These are phyloP conservation scores for Parsonsia alboflavescens DNA, from an alignment of 257 asterid genomes.

Conservation along the genomic window DNA sequence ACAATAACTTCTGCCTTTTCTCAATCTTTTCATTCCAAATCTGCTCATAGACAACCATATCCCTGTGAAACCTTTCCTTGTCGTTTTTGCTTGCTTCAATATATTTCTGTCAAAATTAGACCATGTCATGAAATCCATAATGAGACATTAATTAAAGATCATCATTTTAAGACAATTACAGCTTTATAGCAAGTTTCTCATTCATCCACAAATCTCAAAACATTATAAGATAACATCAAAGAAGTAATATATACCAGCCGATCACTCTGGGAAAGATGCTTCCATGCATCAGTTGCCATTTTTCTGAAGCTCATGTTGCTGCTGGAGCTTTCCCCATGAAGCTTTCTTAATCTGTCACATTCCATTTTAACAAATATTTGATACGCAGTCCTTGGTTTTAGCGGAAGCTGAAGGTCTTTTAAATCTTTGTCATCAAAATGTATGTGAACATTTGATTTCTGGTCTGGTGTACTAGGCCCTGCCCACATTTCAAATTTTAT, in stretches of 20 bases:
- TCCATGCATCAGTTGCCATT: constrained; percentile 52
- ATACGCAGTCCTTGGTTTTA: constrained; percentile 50
- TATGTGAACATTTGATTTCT: constrained; percentile 19
- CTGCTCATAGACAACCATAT: constrained; percentile 36
- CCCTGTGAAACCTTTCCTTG: constrained; percentile 50
- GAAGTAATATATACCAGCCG: constrained; percentile 38
- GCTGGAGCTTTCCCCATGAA: constrained; percentile 34
- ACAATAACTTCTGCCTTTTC: constrained; percentile 10
- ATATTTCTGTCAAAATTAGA: constrained; percentile 43
- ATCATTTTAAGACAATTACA: background rate
- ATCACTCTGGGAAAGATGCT: constrained; percentile 38
- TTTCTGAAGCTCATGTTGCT: constrained; percentile 31
- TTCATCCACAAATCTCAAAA: background rate
- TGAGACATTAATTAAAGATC: background rate
- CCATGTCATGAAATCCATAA: background rate
- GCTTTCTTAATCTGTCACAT: constrained; percentile 37
- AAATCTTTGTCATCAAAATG: constrained; percentile 16
- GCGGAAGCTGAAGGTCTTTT: constrained; percentile 34
- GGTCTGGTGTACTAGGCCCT: constrained; percentile 29
- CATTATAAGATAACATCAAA: background rate
- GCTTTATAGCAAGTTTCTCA: background rate
- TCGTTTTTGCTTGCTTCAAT: constrained; percentile 57
- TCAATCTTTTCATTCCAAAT: background rate
- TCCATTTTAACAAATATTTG: constrained; percentile 55
- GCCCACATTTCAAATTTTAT: constrained; percentile 15